These are phyloP conservation scores for Beta vulgaris DNA, from an alignment of 148 eudicot genomes.

Conservation along the genomic window DNA sequence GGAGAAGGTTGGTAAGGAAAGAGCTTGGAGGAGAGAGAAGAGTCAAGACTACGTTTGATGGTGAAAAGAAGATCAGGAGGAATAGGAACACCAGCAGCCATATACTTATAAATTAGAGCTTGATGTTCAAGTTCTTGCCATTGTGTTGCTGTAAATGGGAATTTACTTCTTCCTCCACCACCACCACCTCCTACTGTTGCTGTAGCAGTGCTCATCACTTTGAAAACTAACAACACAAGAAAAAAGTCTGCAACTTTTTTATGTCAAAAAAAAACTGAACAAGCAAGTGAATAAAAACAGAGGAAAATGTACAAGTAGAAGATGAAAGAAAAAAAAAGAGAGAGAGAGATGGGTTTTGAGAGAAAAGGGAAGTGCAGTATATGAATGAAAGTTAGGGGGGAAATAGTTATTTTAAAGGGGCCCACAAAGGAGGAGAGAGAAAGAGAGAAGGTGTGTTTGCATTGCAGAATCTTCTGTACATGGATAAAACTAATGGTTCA, in stretches of 20 bases:
- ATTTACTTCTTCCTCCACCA: conserved; percentile 32
- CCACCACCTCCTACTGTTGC: conserved; percentile 4
- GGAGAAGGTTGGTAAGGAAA: conserved; percentile 62
- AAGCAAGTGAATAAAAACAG: conserved; percentile 4
- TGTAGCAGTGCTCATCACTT: conserved; percentile 23
- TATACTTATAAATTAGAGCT: conserved; percentile 85
- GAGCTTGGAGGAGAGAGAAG: conserved; percentile 59
- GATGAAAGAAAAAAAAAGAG: not conserved
- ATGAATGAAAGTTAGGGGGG: not conserved
- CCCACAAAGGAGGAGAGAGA: conserved; percentile 30
- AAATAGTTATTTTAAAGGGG: conserved; percentile 27
- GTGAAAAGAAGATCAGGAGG: conserved; percentile 89
- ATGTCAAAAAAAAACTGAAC: no score
- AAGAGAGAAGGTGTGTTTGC: conserved; percentile 9
- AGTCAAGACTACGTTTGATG: conserved; percentile 61
- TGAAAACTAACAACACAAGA: not conserved
- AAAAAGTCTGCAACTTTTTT: conserved; percentile 4
- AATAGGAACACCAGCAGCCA: conserved; percentile 85
- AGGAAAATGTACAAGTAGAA: not conserved
- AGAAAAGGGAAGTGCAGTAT: not conserved
- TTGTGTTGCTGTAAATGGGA: conserved; percentile 82
- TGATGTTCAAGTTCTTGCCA: conserved; percentile 97
- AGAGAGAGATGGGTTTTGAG: conserved; percentile 4
- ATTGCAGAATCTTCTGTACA: conserved; percentile 83
- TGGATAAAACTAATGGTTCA: conserved; percentile 72